Evolutionary conservation across 768 basidiomycete species (phyloP), one percentile per base, ranked within the genome.

Genomic region (Paxillus rubicundulus): DNA sequence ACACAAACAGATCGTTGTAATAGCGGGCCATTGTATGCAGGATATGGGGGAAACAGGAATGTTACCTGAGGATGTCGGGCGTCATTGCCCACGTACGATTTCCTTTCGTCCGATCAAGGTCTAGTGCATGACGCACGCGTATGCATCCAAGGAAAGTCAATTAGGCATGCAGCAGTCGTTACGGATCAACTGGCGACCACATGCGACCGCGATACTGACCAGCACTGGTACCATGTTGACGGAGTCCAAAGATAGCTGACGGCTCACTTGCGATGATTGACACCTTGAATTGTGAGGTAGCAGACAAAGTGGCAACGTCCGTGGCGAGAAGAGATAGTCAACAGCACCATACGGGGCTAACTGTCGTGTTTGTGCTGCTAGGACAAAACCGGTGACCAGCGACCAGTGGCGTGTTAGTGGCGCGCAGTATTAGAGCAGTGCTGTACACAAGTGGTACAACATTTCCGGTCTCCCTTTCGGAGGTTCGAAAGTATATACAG

Each of bases 391-490:
- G n/a, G n/a, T 45, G 36, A 20, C 36, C 18, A 16, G 33, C n/a
- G 5, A 18, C 14, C 10, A 39, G 49, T 53, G 24, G 16, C 48
- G 32, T 32, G 1, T 27, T 16, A 32, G 41, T 48, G 24, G 16
- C 43, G 21, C 24, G 2, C 30, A 33, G 37, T 27, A 50, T 34
- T 24, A 24, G 48, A 57, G 30, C 48, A 45, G 53, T 48, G 32
- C n/a, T 28, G 32, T 36, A 45, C 42, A 21, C 16, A 55, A 48
- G 47, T 24, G 56, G 53, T 17, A 54, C n/a, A 44, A 24, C 43
- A 30, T 44, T 34, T 45, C n/a, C n/a, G 13, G 13, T 46, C n/a
- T 37, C 16, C 16, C 37, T 37, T 37, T n/a, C 37, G 4, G n/a
- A 37, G 21, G 42, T 16, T 14, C 42, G 14, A 20, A 17, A 18